A percentile compares a stretch with the other conserved stretches of the same genome.
Conservation (phyloP, 495 filamentous ascomycete genomes). For the Tetracladium setigerum region DNA sequence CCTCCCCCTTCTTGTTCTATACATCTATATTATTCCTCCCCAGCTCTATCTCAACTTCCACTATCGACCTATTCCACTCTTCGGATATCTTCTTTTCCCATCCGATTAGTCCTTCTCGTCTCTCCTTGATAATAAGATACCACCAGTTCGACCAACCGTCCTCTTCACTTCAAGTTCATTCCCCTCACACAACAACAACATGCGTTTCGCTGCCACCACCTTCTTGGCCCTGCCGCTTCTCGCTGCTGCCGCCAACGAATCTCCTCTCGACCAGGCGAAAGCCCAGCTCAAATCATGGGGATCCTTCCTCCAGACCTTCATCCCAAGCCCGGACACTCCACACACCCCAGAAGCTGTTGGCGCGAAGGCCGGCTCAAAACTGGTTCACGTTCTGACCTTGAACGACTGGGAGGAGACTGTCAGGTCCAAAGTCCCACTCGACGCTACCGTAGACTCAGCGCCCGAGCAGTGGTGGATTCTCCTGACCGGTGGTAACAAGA, state of each 20-base stretch:
- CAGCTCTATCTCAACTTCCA: conserved; percentile 4
- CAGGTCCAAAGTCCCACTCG: conserved; percentile 52
- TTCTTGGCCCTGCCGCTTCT: conserved; percentile 62
- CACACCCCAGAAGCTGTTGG: conserved; percentile 32
- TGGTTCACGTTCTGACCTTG: conserved; percentile 56
- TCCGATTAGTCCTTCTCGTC: conserved; percentile 3
- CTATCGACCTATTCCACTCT: conserved; percentile 1
- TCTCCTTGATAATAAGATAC: conserved; percentile 1
- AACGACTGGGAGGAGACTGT: conserved; percentile 64
- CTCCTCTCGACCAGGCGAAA: conserved; percentile 37
- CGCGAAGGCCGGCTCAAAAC: conserved; percentile 42
- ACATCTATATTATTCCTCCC: conserved; percentile 1
- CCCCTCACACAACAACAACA: conserved; percentile 28
- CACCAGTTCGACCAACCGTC: not conserved
- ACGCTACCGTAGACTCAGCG: conserved; percentile 25
- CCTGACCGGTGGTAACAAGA: conserved; percentile 79
- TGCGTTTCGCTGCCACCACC: conserved; percentile 61
- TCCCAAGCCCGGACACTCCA: conserved; percentile 39
- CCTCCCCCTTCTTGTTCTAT: conserved; percentile 12
- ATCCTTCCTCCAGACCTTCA: conserved; percentile 50
- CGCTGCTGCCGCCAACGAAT: conserved; percentile 63
- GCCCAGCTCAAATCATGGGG: conserved; percentile 55
- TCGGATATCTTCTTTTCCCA: conserved; percentile 1
- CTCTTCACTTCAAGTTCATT: not conserved
- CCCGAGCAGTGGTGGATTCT: conserved; percentile 77